Evolutionary conservation across 345 rosid genomes (phyloP), one percentile per base, ranked within the genome.

Genomic region (Trapa bicornis): DNA sequence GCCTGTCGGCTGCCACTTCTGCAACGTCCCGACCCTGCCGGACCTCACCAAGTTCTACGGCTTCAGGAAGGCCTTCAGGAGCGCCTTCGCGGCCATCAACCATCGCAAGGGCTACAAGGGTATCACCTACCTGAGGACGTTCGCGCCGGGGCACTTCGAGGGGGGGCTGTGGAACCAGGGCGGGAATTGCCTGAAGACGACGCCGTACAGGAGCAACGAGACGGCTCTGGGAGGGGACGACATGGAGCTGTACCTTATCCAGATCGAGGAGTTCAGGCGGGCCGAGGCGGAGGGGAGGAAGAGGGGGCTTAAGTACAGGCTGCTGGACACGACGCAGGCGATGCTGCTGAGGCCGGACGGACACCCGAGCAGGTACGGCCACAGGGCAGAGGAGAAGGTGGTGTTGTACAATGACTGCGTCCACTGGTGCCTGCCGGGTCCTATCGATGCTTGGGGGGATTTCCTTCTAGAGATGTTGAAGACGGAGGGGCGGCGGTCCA

Each of bases 381-480:
- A 88, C 47, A 70, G 74, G 78, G 77, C 85, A 0, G 74, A 84
- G 29, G 90, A 83, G 42, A 91, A 88, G 53, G 96, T 87, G 22
- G 73, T 87, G 0, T 29, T 91, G 82, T 77, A 82, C 69, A 87
- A 89, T 32, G 97, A 89, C 71, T 88, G 94, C 38, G 94, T 91
- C 38, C 97, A 91, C 57, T 91, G 96, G 97, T 91, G 97, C 83
- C 74, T 88, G 81, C 96, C 96, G 2, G 96, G 97, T 29, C 97
- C 97, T 0, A 79, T 91, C 32, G 97, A 91, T 37, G 61, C 82
- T 1, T 88, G 89, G 85, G 88, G 72, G 29, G 89, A 91, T 75
- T 87, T 91, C 81, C 78, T 91, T 75, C 83, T 88, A 64, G 83
- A 86, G 67, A 87, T 88, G 89, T 43, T 91, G 82, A 88, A 84